Evolutionary conservation across 1,284 basidiomycete species (phyloP), one percentile per base, ranked within the genome.

Genomic region (Cystobasidium pallidum): DNA sequence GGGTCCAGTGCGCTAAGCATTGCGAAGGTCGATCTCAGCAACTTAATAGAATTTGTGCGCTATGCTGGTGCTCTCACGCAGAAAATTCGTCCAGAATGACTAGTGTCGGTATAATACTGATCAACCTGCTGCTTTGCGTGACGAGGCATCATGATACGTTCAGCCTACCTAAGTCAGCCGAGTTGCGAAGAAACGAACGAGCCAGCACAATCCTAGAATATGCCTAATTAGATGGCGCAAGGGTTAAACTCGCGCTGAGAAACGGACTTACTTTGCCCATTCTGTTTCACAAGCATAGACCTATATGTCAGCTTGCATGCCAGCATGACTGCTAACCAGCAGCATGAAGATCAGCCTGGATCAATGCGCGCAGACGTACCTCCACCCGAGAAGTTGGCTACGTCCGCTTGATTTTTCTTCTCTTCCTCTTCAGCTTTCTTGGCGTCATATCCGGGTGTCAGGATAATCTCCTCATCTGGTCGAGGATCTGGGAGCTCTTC

Each of bases 61-160:
- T 6, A n/a, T 26, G 55, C 21, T 17, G 32, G n/a, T 11, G 15
- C 10, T 41, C 61, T 47, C 26, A 64, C 64, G 64, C 64, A 11
- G 64, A 66, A 30, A 54, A 66, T 32, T 66, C 64, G 24, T 66
- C 64, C 17, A 66, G 52, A 21, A 66, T 66, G 28, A 55, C 62
- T 64, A n/a, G n/a, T n/a, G 61, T 30, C 10, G 19, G 19, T 11
- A 58, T 4, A 36, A 39, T 39, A 13, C 19, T 19, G 3, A 36
- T n/a, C 28, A 55, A 39, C 41, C 17, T 36, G 30, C 47, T 24
- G 32, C 10, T 30, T 26, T 39, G 24, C 17, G 13, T 6, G 15
- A 3, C 3, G 41, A 8, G 17, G 6, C n/a, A 21, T 2, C 13
- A 24, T 6, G 7, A n/a, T n/a, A 13, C 11, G 19, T 30, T 17